Conservation (phyloP, 352 stramenopile genomes). For the Phytophthora sojae region DNA sequence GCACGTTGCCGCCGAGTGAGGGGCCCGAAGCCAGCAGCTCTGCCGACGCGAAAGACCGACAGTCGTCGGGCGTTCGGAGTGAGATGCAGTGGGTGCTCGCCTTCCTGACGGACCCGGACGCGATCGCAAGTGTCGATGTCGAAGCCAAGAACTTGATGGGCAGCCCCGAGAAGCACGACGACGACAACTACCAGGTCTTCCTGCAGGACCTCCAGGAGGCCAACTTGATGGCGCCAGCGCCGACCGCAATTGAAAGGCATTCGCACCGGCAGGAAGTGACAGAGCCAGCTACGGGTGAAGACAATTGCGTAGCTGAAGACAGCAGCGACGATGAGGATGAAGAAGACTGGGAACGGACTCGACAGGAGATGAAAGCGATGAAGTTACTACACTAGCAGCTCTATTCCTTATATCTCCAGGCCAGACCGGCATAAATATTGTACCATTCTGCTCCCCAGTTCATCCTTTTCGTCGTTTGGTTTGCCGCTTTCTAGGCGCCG, state of each 20-base stretch:
- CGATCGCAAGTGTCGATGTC: conserved; percentile 48
- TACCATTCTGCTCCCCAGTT: background rate
- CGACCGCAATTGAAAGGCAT: conserved; percentile 9
- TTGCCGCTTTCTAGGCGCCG: conserved; percentile 18
- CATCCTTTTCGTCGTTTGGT: conserved; percentile 25
- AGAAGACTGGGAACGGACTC: conserved; percentile 49
- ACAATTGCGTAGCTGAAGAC: conserved; percentile 20
- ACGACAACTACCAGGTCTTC: conserved; percentile 83
- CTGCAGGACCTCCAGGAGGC: conserved; percentile 63
- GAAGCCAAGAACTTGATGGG: conserved; percentile 65
- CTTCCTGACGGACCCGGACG: conserved; percentile 65
- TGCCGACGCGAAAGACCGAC: conserved; percentile 27
- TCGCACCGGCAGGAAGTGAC: conserved; percentile 2
- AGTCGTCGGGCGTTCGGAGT: conserved; percentile 16
- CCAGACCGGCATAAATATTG: conserved; percentile 15
- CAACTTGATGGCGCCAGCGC: conserved; percentile 47
- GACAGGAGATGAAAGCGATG: conserved; percentile 40
- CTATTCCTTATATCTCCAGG: too few species aligned
- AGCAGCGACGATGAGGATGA: conserved; percentile 24
- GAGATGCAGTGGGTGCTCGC: conserved; percentile 82
- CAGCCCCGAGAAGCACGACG: conserved; percentile 48
- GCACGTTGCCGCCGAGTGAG: conserved; percentile 36
- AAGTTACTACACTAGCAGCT: conserved; percentile 13
- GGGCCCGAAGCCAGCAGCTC: background rate
- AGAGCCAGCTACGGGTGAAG: background rate